Conservation (phyloP, 2,329 filamentous ascomycete species). For the Phialophora tarda region DNA sequence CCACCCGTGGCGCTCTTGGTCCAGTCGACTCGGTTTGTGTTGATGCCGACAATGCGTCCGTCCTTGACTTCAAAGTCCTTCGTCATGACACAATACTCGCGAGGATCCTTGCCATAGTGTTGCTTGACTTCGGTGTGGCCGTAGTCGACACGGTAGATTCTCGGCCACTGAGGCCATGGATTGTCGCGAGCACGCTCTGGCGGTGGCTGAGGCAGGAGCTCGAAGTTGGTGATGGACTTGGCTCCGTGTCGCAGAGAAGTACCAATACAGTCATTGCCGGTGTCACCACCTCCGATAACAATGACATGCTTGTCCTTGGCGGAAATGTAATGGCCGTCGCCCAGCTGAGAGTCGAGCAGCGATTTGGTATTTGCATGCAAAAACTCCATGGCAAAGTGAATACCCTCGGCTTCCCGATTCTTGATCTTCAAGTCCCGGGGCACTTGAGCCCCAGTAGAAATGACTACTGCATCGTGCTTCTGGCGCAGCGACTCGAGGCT, state of each 20-base stretch:
- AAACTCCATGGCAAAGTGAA: slow-evolving; percentile 98
- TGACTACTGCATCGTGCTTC: slow-evolving; percentile 80
- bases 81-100: slow-evolving; percentile 98
- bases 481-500: slow-evolving; percentile 74
- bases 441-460: slow-evolving; percentile 91
- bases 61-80: slow-evolving; percentile 95
- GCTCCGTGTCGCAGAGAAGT: slow-evolving; percentile 94
- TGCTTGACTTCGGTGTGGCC: slow-evolving; percentile 95
- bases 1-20: slow-evolving; percentile 85
- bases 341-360: slow-evolving; percentile 85
- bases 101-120: slow-evolving; percentile 93
- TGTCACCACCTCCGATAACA: slow-evolving; percentile 97
- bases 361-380: slow-evolving; percentile 98
- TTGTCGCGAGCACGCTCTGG: slow-evolving; percentile 90
- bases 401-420: slow-evolving; percentile 82
- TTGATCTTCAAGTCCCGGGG: slow-evolving; percentile 91
- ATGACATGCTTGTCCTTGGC: slow-evolving; percentile 96
- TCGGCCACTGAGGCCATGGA: slow-evolving; percentile 98
- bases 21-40: slow-evolving; percentile 94
- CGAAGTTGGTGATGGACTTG: slow-evolving; percentile 95
- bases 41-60: slow-evolving; percentile 92
- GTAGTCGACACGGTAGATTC: slow-evolving; percentile 98
- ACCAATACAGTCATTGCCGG: slow-evolving; percentile 96
- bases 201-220: slow-evolving; percentile 90
- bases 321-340: slow-evolving; percentile 84